Evolutionary conservation across 345 rosid genomes (phyloP).

Genomic region (Eucalyptus polyanthemos): DNA sequence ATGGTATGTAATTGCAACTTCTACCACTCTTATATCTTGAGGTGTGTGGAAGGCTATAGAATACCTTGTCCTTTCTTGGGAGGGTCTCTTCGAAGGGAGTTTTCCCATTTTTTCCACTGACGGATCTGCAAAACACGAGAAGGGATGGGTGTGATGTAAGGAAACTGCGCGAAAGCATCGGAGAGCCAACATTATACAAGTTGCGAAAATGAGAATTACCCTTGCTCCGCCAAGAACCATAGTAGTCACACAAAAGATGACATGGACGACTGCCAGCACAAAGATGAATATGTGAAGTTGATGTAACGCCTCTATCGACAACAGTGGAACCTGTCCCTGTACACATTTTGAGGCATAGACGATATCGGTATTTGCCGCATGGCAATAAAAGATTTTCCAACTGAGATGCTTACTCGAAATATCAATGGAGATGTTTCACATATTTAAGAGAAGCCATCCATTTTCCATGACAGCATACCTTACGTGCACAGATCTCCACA

Average conservation of each 20-base stretch:
- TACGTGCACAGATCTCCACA: conserved; percentile 10
- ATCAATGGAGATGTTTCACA: not conserved
- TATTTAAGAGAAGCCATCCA: not conserved
- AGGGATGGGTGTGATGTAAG: not conserved
- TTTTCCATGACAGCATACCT: conserved; percentile 9
- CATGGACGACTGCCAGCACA: conserved; percentile 77
- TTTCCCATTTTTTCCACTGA: conserved; percentile 81
- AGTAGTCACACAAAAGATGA: conserved; percentile 60
- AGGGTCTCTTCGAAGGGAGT: not conserved
- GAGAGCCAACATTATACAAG: not conserved
- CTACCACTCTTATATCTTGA: not conserved
- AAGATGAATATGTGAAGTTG: conserved; percentile 86
- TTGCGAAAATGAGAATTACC: conserved; percentile 16
- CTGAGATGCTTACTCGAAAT: not conserved
- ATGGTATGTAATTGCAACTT: not conserved
- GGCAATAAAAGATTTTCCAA: not conserved
- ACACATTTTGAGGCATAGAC: not conserved
- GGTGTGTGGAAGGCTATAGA: not conserved
- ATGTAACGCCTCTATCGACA: conserved; percentile 73
- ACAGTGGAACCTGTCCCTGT: conserved; percentile 56
- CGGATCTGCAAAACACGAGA: conserved; percentile 29
- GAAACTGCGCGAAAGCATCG: not conserved
- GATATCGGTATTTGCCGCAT: not conserved
- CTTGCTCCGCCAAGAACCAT: conserved; percentile 71
- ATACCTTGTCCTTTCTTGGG: not conserved